Evolutionary conservation across 78 protist genomes (phyloP).

Genomic region (Dictyostelium capitatum): DNA sequence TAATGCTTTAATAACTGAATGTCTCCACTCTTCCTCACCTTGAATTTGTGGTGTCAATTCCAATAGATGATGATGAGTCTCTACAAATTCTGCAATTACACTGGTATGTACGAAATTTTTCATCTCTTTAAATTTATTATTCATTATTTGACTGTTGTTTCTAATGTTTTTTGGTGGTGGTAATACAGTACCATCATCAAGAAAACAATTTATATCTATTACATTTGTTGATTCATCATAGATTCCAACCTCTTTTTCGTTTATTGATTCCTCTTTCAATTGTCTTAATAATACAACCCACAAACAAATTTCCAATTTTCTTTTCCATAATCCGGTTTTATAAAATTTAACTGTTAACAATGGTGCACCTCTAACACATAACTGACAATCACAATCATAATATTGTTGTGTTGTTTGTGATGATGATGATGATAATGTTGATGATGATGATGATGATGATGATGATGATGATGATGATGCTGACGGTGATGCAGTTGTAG

Average conservation of each 20-base stretch:
- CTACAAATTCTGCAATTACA: slow-evolving; percentile 8
- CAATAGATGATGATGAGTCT: neutral
- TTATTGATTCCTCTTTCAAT: neutral
- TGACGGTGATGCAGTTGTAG: too few species aligned
- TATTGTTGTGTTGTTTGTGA: too few species aligned
- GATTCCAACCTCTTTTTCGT: neutral
- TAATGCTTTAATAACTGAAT: slow-evolving; percentile 1
- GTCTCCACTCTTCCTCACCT: slow-evolving; percentile 19
- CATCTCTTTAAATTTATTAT: neutral
- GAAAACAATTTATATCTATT: neutral
- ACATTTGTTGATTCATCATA: neutral
- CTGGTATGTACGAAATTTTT: slow-evolving; percentile 7
- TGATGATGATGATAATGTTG: too few species aligned
- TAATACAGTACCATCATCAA: neutral
- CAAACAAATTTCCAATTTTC: slow-evolving; percentile 2
- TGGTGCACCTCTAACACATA: slow-evolving; percentile 5
- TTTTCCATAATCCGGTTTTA: slow-evolving; percentile 1
- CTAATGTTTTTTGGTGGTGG: neutral
- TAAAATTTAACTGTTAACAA: neutral
- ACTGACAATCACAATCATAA: slow-evolving; percentile 6
- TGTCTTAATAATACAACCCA: neutral
- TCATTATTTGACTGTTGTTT: neutral
- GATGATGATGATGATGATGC: too few species aligned
- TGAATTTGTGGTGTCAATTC: neutral
- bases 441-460: too few species aligned